Percentiles rank a stretch among this genome's conserved stretches.
Conservation (phyloP, 1,284 basidiomycete genomes). For the Leccinum subfulvum region DNA sequence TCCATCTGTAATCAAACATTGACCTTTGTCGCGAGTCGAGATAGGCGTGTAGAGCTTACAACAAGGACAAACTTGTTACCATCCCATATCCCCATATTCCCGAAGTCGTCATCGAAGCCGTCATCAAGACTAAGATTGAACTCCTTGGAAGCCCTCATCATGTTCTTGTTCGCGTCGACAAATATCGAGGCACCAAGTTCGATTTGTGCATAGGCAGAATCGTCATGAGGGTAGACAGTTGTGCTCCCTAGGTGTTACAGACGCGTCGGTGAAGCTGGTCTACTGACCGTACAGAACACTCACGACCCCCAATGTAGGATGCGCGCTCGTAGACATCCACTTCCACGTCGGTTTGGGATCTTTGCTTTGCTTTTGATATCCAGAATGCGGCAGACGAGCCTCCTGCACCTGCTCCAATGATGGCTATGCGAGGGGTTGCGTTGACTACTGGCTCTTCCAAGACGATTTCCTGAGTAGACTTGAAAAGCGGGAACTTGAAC, state of each 20-base stretch:
- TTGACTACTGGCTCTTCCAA: constrained; percentile 21
- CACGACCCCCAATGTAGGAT: constrained; percentile 80
- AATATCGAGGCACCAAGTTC: constrained; percentile 92
- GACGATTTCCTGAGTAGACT: constrained; percentile 31
- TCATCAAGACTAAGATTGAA: constrained; percentile 68
- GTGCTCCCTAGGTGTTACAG: constrained; percentile 58
- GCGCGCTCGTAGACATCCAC: constrained; percentile 82
- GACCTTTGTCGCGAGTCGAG: constrained; percentile 25
- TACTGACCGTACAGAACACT: constrained; percentile 36
- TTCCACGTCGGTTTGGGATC: constrained; percentile 65
- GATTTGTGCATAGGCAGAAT: constrained; percentile 59
- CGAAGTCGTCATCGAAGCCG: constrained; percentile 52
- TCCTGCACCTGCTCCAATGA: constrained; percentile 86
- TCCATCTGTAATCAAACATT: constrained; percentile 41
- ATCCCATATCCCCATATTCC: constrained; percentile 77
- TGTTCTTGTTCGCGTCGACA: constrained; percentile 77
- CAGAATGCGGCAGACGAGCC: constrained; percentile 88
- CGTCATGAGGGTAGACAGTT: constrained; percentile 73
- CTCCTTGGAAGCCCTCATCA: constrained; percentile 77
- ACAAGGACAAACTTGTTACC: constrained; percentile 71
- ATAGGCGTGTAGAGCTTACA: constrained; percentile 38
- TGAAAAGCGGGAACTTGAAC: constrained; percentile 50
- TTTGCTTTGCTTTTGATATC: constrained; percentile 71
- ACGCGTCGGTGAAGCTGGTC: constrained; percentile 3
- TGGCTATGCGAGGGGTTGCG: constrained; percentile 57